These are phyloP conservation scores for Aspergillus unguis DNA, from an alignment of 2,329 filamentous ascomycete genomes.

Conservation along the genomic window DNA sequence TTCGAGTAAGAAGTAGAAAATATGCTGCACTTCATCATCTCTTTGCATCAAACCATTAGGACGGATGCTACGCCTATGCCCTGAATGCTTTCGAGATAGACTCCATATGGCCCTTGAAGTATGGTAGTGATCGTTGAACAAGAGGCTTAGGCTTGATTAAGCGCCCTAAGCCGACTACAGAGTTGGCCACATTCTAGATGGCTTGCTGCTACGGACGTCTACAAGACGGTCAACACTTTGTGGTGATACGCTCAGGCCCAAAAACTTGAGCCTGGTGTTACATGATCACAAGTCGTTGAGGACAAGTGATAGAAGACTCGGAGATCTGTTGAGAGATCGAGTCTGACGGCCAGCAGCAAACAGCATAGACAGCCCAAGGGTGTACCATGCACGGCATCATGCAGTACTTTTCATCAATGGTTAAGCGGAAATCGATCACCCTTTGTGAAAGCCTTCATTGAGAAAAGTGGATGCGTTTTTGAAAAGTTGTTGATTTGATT, in stretches of 20 bases:
- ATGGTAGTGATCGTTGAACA: too few relatives aligned
- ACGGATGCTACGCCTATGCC: too few relatives aligned
- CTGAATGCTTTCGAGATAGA: too few relatives aligned
- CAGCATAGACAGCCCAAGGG: constrained; percentile 1
- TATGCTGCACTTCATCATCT: too few relatives aligned
- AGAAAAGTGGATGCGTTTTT: constrained; percentile 46
- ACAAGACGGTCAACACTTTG: not conserved
- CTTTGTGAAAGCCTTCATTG: constrained; percentile 58
- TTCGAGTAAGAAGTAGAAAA: too few relatives aligned
- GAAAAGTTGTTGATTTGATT: constrained; percentile 35
- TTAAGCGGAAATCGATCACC: constrained; percentile 55
- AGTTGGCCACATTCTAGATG: too few relatives aligned
- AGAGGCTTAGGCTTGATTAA: too few relatives aligned
- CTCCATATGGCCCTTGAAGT: too few relatives aligned
- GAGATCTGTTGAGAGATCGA: not conserved
- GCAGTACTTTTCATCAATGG: constrained; percentile 49
- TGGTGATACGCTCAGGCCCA: not conserved
- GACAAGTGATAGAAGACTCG: not conserved
- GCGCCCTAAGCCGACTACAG: too few relatives aligned
- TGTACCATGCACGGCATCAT: constrained; percentile 19
- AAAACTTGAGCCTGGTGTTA: not conserved
- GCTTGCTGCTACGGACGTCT: not conserved
- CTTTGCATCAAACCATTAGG: too few relatives aligned
- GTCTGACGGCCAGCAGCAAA: constrained; percentile 10
- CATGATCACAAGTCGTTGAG: not conserved